Base-by-base conservation (phyloP, 257 asterid species). In the Primulina huaijiensis region DNA sequence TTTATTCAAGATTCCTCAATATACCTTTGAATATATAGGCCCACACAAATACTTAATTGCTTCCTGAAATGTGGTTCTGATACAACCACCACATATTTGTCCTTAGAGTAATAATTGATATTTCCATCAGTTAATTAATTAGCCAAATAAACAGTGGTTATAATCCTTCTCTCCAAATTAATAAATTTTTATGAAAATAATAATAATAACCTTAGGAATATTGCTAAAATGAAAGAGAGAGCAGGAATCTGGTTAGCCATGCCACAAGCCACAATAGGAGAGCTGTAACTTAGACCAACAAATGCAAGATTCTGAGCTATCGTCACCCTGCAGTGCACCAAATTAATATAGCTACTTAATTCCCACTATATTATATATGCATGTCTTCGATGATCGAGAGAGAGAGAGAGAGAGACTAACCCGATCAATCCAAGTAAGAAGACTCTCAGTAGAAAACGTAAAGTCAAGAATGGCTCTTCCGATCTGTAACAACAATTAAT, bases 251-350 rank as follows among this genome's bases (percentile, higher is more conserved):
- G 82, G 60, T 86, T 86, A 50, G 89, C 95, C 90, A 86, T 86
- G 71, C 89, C 89, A 74, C 87, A 81, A 67, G 96, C 96, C 65
- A 86, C 92, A 35, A 87, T 87, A 3, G 96, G 96, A 63, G 96
- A 89, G 77, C 95, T 86, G 67, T 87, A 89, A 75, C 89, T 87
- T 40, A 89, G 79, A 12, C 95, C 96, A 64, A 85, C 69, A 79
- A 81, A 89, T 76, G 95, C 89, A 37, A 89, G 90, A 66, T 89
- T 89, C 50, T 89, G 96, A 60, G 90, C 82, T 59, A 89, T 67
- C 6, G 88, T 80, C 58, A 86, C 83, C 86, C 96, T 89, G 92
- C 77, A 81, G 35, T 6, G 35, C 50, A 38, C 50, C 50, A 35
- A 35, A n/a, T n/a, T n/a, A n/a, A 35, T 69, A 27, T 3, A 0